phyloP scores from a whole-genome alignment of 2,329 filamentous ascomycete genomes.

The Epichloe hybrida region DNA sequence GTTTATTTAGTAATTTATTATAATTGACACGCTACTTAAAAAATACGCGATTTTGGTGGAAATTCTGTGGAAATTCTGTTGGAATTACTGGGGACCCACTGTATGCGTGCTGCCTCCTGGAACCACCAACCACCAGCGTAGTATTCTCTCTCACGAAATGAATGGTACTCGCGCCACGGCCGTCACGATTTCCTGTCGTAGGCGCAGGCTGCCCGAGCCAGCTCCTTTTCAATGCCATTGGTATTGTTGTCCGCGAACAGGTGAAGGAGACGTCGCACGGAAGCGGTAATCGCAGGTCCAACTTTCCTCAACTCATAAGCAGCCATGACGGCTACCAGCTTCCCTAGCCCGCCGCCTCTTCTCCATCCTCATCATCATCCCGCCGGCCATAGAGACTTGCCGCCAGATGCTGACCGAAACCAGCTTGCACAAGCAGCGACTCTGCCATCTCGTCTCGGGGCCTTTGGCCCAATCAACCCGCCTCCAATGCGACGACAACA shows the following conservation, averaged over 20 bases:
- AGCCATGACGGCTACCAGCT: not conserved
- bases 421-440: not conserved
- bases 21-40: too few relatives aligned
- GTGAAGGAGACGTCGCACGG: too few relatives aligned
- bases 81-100: too few relatives aligned
- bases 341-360: not conserved
- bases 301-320: not conserved
- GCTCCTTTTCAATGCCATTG: not conserved
- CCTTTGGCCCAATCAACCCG: constrained; percentile 15
- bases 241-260: not conserved
- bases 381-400: not conserved
- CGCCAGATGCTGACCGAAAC: not conserved
- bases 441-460: not conserved
- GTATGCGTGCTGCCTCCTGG: too few relatives aligned
- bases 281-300: not conserved
- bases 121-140: too few relatives aligned
- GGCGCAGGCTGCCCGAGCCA: not conserved
- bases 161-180: not conserved
- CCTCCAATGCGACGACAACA: constrained; percentile 13
- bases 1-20: too few relatives aligned
- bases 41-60: too few relatives aligned
- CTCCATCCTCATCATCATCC: not conserved
- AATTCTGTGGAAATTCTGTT: too few relatives aligned
- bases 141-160: not conserved
- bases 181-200: not conserved